Evolutionary conservation across 306 rosid species (phyloP), one percentile per base, ranked within the genome.

Genomic region (Vicia sativa): DNA sequence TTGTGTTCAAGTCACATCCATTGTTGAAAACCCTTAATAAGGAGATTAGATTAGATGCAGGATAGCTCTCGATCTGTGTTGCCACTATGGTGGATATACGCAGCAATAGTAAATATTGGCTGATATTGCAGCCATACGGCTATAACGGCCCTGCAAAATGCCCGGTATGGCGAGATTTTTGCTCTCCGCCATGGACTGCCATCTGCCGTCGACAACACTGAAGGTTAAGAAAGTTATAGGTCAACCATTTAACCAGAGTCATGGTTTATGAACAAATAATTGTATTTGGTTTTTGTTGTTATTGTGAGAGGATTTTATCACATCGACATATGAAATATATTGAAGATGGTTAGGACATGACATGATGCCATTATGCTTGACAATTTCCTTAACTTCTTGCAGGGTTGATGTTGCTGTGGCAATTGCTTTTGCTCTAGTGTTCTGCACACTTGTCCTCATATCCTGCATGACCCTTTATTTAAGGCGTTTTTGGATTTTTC

Each of bases 371-470:
- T 63, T 48, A 34, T 68, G n/a, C 9, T 42, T 77, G 62, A 73
- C 74, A 63, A 7, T 49, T 77, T 54, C 38, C 59, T 62, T 64
- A 6, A 23, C 58, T 23, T 56, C 39, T 69, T 81, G 74, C 85
- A 77, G 85, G 82, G 74, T 46, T 73, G 85, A 81, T 81, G 82
- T 73, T 73, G 65, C 58, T 57, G 85, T 77, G 63, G 85, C 85
- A 59, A 43, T 77, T 60, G 16, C 61, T 70, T 68, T 77, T 4
- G 74, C 77, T 42, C 21, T 77, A 43, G 44, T 58, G 60, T 64
- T 81, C 50, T 64, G 58, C 67, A 8, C 73, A 62, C 77, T 81
- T 64, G 50, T 71, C 16, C 14, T 77, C n/a, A 45, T 44, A 41
- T 65, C 85, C 53, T 62, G 57, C 44, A 18, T 63, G 35, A 58